These are phyloP conservation scores for Penicillium longicatenatum DNA, from an alignment of 495 filamentous ascomycete genomes.

Conservation along the genomic window DNA sequence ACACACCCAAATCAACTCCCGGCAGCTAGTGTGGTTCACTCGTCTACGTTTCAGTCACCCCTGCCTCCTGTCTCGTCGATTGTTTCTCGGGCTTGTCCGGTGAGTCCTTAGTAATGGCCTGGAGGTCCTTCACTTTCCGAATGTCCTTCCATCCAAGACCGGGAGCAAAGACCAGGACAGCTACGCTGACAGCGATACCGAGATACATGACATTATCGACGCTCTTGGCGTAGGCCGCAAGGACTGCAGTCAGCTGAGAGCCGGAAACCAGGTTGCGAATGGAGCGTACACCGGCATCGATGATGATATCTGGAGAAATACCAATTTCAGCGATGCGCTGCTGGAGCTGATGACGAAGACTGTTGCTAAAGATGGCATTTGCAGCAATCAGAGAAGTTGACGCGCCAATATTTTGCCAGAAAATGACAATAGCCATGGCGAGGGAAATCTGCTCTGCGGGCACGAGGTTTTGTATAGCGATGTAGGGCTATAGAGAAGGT, in stretches of 20 bases:
- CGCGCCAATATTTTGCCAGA: slow-evolving; percentile 62
- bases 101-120: not conserved
- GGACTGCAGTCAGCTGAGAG: slow-evolving; percentile 48
- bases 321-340: slow-evolving; percentile 45
- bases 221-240: slow-evolving; percentile 60
- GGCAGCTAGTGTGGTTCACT: too few species aligned
- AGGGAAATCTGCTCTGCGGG: slow-evolving; percentile 56
- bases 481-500: slow-evolving; percentile 39
- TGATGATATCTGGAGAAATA: slow-evolving; percentile 29
- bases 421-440: slow-evolving; percentile 61
- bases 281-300: slow-evolving; percentile 59
- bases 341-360: slow-evolving; percentile 54
- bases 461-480: slow-evolving; percentile 66
- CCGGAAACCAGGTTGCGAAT: slow-evolving; percentile 38
- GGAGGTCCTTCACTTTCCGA: slow-evolving; percentile 13
- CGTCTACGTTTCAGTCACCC: too few species aligned
- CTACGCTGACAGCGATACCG: slow-evolving; percentile 10
- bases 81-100: too few species aligned
- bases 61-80: too few species aligned
- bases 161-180: slow-evolving; percentile 16
- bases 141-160: slow-evolving; percentile 32
- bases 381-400: slow-evolving; percentile 65
- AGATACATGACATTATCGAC: slow-evolving; percentile 23
- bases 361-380: slow-evolving; percentile 69
- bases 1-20: too few species aligned